Evolutionary conservation across 129 eudicot species (phyloP).

Genomic region (Glebionis coronaria): DNA sequence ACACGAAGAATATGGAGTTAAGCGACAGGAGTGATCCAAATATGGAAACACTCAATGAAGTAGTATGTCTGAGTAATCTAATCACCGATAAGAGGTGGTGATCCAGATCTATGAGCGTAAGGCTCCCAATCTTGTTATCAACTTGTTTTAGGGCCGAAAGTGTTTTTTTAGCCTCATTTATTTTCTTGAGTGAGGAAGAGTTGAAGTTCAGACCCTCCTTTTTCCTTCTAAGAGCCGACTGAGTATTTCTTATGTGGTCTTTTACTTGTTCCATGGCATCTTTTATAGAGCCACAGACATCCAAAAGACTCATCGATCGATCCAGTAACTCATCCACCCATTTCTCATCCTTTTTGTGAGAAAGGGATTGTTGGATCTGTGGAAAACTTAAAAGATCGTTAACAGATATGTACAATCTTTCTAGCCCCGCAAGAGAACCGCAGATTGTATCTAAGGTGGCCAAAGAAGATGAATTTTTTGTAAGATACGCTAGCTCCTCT

Average conservation of each 20-base stretch:
- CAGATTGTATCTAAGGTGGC: slow-evolving; percentile 15
- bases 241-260: slow-evolving; percentile 28
- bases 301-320: slow-evolving; percentile 37
- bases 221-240: slow-evolving; percentile 33
- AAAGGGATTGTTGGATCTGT: slow-evolving; percentile 33
- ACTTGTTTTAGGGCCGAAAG: slow-evolving; percentile 24
- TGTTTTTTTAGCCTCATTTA: slow-evolving; percentile 31
- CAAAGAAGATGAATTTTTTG: slow-evolving; percentile 5
- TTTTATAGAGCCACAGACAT: slow-evolving; percentile 30
- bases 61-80: slow-evolving; percentile 34
- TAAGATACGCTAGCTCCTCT: slow-evolving; percentile 24
- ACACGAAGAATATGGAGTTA: slow-evolving; percentile 21
- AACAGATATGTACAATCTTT: slow-evolving; percentile 24
- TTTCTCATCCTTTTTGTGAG: slow-evolving; percentile 11
- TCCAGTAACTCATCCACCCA: slow-evolving; percentile 40
- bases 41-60: slow-evolving; percentile 30
- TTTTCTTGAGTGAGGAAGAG: slow-evolving; percentile 15
- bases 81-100: slow-evolving; percentile 27
- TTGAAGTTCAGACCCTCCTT: slow-evolving; percentile 24
- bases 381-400: slow-evolving; percentile 31
- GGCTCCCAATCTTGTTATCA: slow-evolving; percentile 13
- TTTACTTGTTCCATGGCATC: slow-evolving; percentile 35
- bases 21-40: slow-evolving; percentile 27
- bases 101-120: slow-evolving; percentile 19
- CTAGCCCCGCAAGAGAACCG: slow-evolving; percentile 1